These are phyloP conservation scores for Leucocoprinus sp. DNA, from an alignment of 768 basidiomycete species.

Conservation along the genomic window DNA sequence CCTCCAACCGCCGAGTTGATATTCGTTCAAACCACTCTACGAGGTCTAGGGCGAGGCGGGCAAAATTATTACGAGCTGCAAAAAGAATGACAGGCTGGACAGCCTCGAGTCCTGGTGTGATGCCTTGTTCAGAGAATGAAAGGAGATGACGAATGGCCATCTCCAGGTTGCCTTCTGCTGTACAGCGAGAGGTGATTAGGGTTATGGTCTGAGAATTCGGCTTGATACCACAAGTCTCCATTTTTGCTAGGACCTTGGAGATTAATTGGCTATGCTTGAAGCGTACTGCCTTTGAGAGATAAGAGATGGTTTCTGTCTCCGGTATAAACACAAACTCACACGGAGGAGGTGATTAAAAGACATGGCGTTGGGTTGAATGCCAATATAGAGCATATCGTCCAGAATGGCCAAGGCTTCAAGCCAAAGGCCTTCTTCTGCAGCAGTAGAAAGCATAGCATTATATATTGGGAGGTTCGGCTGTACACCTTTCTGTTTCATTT, in stretches of 20 bases:
- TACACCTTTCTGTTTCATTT: slow-evolving; percentile 52
- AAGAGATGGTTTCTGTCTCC: neutral
- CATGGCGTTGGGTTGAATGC: slow-evolving; percentile 38
- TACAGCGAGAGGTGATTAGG: slow-evolving; percentile 40
- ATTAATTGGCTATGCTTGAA: slow-evolving; percentile 29
- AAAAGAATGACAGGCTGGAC: slow-evolving; percentile 45
- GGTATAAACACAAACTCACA: slow-evolving; percentile 28
- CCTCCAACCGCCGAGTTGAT: slow-evolving; percentile 44
- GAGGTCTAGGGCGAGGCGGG: slow-evolving; percentile 68
- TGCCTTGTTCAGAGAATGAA: slow-evolving; percentile 43
- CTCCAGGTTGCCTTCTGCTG: slow-evolving; percentile 48
- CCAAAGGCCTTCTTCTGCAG: slow-evolving; percentile 33
- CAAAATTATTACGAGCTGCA: slow-evolving; percentile 44
- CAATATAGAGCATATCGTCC: slow-evolving; percentile 55
- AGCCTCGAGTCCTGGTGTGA: slow-evolving; percentile 42
- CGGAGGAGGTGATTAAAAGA: slow-evolving; percentile 55
- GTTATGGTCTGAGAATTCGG: slow-evolving; percentile 50
- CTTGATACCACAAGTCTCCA: slow-evolving; percentile 40
- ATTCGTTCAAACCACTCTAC: slow-evolving; percentile 50
- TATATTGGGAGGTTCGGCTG: slow-evolving; percentile 51
- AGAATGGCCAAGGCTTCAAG: slow-evolving; percentile 57
- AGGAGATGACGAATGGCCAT: slow-evolving; percentile 52
- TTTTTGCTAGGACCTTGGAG: slow-evolving; percentile 44
- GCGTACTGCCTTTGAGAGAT: slow-evolving; percentile 35
- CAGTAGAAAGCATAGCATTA: slow-evolving; percentile 44